Percentiles rank a stretch among this genome's conserved stretches.
These are phyloP conservation scores for Cocos nucifera DNA, from an alignment of 176 grass and related monocot genomes.

Conservation along the genomic window DNA sequence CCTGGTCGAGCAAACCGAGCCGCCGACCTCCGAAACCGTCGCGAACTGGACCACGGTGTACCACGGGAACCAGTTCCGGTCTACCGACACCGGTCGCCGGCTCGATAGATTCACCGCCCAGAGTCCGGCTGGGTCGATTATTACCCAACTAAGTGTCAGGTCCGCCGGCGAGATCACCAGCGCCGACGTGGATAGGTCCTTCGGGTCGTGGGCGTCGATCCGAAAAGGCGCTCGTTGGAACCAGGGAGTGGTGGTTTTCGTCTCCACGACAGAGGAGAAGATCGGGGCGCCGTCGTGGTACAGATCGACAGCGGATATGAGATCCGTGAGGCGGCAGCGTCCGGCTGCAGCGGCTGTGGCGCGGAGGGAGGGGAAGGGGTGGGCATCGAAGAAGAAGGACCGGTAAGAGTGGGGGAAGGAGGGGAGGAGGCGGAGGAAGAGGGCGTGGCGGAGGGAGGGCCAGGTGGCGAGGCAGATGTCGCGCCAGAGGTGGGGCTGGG, in stretches of 20 bases:
- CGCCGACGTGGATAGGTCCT: slow-evolving; percentile 28
- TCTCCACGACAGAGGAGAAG: slow-evolving; percentile 56
- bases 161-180: slow-evolving; percentile 16
- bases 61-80: slow-evolving; percentile 48
- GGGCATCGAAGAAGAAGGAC: slow-evolving; percentile 62
- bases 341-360: background rate
- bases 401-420: slow-evolving; percentile 13
- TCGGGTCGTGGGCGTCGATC: slow-evolving; percentile 54
- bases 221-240: slow-evolving; percentile 69
- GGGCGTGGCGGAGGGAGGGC: slow-evolving; percentile 56
- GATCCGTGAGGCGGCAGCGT: slow-evolving; percentile 9
- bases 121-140: slow-evolving; percentile 34
- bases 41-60: slow-evolving; percentile 49
- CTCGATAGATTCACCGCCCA: slow-evolving; percentile 45
- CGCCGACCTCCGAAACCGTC: slow-evolving; percentile 16
- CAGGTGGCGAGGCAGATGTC: slow-evolving; percentile 51
- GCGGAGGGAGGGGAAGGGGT: slow-evolving; percentile 43
- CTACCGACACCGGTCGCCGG: slow-evolving; percentile 35
- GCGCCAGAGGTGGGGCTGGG: slow-evolving; percentile 43
- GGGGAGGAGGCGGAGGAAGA: no score
- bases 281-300: slow-evolving; percentile 34
- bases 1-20: slow-evolving; percentile 19
- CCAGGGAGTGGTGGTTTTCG: slow-evolving; percentile 44
- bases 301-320: slow-evolving; percentile 77
- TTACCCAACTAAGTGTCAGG: slow-evolving; percentile 65